These are phyloP conservation scores for Brasilioporus rufonigricans DNA, from an alignment of 768 basidiomycete species.

Conservation along the genomic window DNA sequence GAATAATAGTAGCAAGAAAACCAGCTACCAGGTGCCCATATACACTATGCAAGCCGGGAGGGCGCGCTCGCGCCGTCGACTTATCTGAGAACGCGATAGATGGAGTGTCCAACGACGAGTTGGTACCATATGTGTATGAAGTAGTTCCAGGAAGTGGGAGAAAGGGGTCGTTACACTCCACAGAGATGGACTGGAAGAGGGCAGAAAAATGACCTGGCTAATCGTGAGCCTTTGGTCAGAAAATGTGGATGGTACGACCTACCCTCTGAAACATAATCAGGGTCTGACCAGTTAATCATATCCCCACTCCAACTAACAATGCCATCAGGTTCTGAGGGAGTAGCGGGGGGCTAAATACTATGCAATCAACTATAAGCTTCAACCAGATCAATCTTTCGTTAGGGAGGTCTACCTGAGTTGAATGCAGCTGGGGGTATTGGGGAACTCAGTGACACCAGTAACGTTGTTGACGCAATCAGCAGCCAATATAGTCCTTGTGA, in stretches of 20 bases:
- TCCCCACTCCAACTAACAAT: conserved; percentile 80
- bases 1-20: conserved; percentile 11
- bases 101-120: conserved; percentile 52
- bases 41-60: conserved; percentile 7
- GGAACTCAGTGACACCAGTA: conserved; percentile 63
- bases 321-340: conserved; percentile 55
- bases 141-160: conserved; percentile 45
- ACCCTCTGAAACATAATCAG: conserved; percentile 71
- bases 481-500: conserved; percentile 66
- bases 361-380: conserved; percentile 3
- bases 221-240: not conserved
- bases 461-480: conserved; percentile 50
- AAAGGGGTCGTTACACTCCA: conserved; percentile 59
- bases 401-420: conserved; percentile 62
- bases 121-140: conserved; percentile 63
- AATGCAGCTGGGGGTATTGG: conserved; percentile 75
- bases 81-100: conserved; percentile 56
- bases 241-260: conserved; percentile 6
- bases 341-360: conserved; percentile 82
- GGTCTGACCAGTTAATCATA: conserved; percentile 78
- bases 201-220: conserved; percentile 66
- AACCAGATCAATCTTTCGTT: not conserved
- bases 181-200: conserved; percentile 55
- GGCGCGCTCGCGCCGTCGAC: conserved; percentile 40
- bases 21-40: conserved; percentile 12